A percentile compares a stretch with the other conserved stretches of the same genome.
These are phyloP conservation scores for Chrysosporium queenslandicum DNA, from an alignment of 2,329 filamentous ascomycete genomes.

Conservation along the genomic window DNA sequence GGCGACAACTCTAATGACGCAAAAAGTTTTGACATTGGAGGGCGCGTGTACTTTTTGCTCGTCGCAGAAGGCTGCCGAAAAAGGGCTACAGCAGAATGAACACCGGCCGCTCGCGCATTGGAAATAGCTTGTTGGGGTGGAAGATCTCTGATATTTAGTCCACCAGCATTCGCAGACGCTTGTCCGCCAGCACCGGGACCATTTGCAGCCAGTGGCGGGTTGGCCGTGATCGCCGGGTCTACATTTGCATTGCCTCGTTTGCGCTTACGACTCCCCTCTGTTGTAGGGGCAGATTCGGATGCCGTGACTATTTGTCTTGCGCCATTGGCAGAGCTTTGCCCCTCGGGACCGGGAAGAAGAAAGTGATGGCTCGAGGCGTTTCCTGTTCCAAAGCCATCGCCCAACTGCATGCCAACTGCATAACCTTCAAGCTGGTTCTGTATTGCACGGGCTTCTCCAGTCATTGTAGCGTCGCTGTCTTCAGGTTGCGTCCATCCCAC, in stretches of 20 bases:
- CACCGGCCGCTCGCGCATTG: slow-evolving; percentile 41
- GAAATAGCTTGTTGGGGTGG: slow-evolving; percentile 31
- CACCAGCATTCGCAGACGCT: slow-evolving; percentile 3
- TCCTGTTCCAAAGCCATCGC: slow-evolving; percentile 30
- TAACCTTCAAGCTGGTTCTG: slow-evolving; percentile 35
- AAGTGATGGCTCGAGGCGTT: slow-evolving; percentile 14
- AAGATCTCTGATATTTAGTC: slow-evolving; percentile 29
- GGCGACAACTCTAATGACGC: slow-evolving; percentile 47
- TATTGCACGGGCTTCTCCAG: slow-evolving; percentile 37
- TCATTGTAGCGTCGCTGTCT: slow-evolving; percentile 31
- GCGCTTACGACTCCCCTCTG: slow-evolving; percentile 14
- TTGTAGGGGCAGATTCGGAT: neutral
- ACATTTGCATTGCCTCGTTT: slow-evolving; percentile 16
- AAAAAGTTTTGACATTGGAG: slow-evolving; percentile 50
- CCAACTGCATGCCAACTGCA: slow-evolving; percentile 32
- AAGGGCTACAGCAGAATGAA: slow-evolving; percentile 46
- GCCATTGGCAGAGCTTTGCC: slow-evolving; percentile 15
- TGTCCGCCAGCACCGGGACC: slow-evolving; percentile 3
- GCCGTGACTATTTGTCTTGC: slow-evolving; percentile 4
- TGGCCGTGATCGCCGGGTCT: slow-evolving; percentile 17
- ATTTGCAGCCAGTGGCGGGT: neutral
- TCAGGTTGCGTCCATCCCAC: slow-evolving; percentile 19
- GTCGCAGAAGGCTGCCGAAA: slow-evolving; percentile 42
- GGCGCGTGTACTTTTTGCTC: slow-evolving; percentile 48
- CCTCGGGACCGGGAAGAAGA: slow-evolving; percentile 23